Conservation (phyloP, 2,329 filamentous ascomycete genomes). For the Microsporum canis region DNA sequence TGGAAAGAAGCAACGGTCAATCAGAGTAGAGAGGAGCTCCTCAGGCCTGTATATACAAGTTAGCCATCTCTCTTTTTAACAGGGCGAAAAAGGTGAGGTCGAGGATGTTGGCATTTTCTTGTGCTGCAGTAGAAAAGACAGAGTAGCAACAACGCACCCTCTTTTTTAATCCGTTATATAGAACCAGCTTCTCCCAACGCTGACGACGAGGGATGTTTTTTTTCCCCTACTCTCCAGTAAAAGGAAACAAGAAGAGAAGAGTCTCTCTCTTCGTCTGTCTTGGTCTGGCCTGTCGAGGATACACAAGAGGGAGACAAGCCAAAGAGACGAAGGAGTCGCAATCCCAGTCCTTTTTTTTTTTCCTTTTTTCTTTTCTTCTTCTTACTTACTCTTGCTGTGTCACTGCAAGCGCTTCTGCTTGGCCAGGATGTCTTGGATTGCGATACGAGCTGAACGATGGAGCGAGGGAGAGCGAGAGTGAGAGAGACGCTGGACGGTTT, state of each 20-base stretch:
- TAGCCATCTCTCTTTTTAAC: not conserved
- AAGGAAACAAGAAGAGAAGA: too few relatives aligned
- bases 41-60: not conserved
- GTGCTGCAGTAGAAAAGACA: not conserved
- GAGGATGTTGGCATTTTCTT: not conserved
- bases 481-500: not conserved
- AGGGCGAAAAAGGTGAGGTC: not conserved
- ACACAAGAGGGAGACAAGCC: not conserved
- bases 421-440: slow-evolving; percentile 2
- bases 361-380: not conserved
- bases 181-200: not conserved
- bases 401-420: not conserved
- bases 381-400: not conserved
- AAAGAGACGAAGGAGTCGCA: not conserved
- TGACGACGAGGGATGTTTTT: not conserved
- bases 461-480: not conserved
- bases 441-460: slow-evolving; percentile 1
- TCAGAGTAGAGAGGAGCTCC: not conserved
- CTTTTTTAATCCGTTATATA: not conserved
- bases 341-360: not conserved
- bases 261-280: not conserved
- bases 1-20: not conserved
- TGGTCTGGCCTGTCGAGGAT: not conserved
- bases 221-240: not conserved
- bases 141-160: not conserved